Percentiles rank a stretch among this genome's conserved stretches.
phyloP scores from a whole-genome alignment of 345 rosid genomes.

The Populus euphratica region DNA sequence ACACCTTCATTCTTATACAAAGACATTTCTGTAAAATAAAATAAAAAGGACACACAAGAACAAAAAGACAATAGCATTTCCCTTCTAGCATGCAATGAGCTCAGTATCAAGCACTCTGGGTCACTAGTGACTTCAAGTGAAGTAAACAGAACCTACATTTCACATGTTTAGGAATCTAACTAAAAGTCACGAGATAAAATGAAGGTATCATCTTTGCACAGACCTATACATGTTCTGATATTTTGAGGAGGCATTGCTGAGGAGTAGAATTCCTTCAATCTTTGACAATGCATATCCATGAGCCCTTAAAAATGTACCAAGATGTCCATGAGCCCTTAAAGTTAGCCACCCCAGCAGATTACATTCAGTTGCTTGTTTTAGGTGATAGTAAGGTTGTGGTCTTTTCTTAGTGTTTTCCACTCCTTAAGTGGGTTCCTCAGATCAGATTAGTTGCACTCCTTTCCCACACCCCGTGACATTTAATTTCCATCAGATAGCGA shows the following conservation, averaged over 20 bases:
- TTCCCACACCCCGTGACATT: neutral
- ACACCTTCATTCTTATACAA: neutral
- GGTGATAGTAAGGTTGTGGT: neutral
- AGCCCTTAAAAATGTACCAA: neutral
- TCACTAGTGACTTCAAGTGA: neutral
- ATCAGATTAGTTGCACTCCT: neutral
- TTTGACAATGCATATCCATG: neutral
- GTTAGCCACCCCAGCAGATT: neutral
- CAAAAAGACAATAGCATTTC: neutral
- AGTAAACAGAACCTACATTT: neutral
- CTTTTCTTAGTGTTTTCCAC: neutral
- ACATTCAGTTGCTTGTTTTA: neutral
- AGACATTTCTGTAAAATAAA: neutral
- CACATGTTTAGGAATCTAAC: neutral
- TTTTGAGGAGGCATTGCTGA: too few relatives aligned
- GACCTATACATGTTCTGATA: too few relatives aligned
- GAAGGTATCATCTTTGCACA: neutral
- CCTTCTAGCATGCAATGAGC: neutral
- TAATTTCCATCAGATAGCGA: neutral
- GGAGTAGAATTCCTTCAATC: too few relatives aligned
- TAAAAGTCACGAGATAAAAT: neutral
- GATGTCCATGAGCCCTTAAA: neutral
- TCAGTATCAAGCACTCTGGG: neutral
- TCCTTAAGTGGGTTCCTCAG: neutral
- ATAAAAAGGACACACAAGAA: neutral